These are phyloP conservation scores for Carex pumila DNA, from an alignment of 176 grass and related monocot genomes.

Conservation along the genomic window DNA sequence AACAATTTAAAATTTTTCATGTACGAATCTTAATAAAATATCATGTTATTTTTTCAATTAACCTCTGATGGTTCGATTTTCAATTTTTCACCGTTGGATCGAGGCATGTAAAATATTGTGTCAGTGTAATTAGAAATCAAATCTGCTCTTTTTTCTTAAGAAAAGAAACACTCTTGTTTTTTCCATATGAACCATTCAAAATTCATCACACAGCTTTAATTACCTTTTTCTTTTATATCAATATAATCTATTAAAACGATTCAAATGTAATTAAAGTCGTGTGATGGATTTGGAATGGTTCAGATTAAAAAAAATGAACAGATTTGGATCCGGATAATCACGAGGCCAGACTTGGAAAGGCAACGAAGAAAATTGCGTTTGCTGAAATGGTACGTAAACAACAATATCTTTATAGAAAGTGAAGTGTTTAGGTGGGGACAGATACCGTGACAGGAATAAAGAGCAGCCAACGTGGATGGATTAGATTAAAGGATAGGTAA, in stretches of 20 bases:
- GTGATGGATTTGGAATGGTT: no score
- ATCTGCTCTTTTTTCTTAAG: no score
- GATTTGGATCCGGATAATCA: not conserved
- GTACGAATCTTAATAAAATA: not conserved
- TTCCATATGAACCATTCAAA: no score
- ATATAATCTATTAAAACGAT: no score
- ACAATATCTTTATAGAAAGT: slow-evolving; percentile 5
- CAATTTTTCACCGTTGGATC: not conserved
- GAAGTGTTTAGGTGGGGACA: not conserved
- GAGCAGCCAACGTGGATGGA: slow-evolving; percentile 18
- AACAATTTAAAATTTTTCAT: no score
- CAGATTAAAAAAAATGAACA: no score
- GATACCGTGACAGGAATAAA: not conserved
- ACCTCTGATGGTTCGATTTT: not conserved
- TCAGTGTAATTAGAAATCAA: no score
- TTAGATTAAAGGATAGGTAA: slow-evolving; percentile 15
- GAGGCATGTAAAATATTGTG: not conserved
- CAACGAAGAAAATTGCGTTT: not conserved
- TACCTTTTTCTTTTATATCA: no score
- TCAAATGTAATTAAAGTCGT: no score
- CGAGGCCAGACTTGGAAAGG: not conserved
- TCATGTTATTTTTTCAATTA: not conserved
- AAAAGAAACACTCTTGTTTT: no score
- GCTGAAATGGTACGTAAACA: slow-evolving; percentile 20
- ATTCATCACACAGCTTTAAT: no score